Conservation (phyloP, 2,329 filamentous ascomycete species). For the Penicillium fuscoglaucum region DNA sequence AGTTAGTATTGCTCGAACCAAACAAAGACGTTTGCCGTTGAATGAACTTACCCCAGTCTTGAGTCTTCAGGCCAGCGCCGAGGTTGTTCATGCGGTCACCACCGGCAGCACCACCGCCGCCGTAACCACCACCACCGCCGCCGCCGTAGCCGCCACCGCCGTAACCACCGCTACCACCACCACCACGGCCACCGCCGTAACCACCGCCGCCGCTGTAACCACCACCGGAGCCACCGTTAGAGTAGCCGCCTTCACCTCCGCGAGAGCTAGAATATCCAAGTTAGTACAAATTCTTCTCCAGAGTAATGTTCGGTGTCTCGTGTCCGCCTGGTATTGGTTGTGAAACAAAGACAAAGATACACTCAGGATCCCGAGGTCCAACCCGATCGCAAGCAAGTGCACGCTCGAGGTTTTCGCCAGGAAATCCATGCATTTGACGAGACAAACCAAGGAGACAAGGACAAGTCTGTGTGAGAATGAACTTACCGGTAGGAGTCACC, state of each 20-base stretch:
- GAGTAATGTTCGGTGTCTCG: not conserved
- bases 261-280: slow-evolving; percentile 30
- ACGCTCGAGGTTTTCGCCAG: not conserved
- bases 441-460: not conserved
- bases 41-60: slow-evolving; percentile 74
- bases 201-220: slow-evolving; percentile 43
- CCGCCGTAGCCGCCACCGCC: slow-evolving; percentile 37
- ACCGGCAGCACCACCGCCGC: slow-evolving; percentile 61
- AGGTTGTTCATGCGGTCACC: slow-evolving; percentile 95
- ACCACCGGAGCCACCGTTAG: slow-evolving; percentile 35
- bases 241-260: slow-evolving; percentile 53
- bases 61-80: slow-evolving; percentile 81
- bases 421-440: not conserved
- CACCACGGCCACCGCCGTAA: slow-evolving; percentile 40
- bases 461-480: not conserved
- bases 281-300: slow-evolving; percentile 12
- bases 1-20: slow-evolving; percentile 26
- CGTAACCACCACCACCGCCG: slow-evolving; percentile 37
- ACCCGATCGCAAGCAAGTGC: not conserved
- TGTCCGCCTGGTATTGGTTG: not conserved
- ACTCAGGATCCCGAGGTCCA: not conserved
- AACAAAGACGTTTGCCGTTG: not conserved
- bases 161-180: slow-evolving; percentile 30
- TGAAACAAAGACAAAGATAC: not conserved
- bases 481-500: slow-evolving; percentile 56